A percentile compares a stretch with the other conserved stretches of the same genome.
These are phyloP conservation scores for Coniochaeta sp. DNA, from an alignment of 2,329 filamentous ascomycete genomes.

Conservation along the genomic window DNA sequence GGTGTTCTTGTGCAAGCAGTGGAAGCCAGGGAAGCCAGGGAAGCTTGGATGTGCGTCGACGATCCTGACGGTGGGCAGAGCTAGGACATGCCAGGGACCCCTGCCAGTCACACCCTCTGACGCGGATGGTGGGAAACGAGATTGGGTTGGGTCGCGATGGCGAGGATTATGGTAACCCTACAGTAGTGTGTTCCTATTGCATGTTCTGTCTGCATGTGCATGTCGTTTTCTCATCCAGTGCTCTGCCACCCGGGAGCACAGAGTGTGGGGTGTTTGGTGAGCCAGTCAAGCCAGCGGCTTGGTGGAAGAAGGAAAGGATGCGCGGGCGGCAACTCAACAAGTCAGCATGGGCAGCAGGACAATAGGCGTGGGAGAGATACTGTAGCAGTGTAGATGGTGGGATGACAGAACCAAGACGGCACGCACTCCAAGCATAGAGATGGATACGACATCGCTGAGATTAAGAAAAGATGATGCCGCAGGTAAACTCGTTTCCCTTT, in stretches of 20 bases:
- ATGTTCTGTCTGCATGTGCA: neutral
- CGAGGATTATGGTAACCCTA: no score
- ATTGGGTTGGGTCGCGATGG: neutral
- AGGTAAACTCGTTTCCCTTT: no score
- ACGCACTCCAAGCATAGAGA: no score
- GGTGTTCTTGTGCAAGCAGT: neutral
- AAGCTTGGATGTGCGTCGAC: neutral
- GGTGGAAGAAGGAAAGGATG: neutral
- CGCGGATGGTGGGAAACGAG: neutral
- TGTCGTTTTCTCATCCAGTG: neutral
- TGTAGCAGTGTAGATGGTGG: neutral
- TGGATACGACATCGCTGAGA: no score
- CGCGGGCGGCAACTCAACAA: neutral
- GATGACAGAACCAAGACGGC: neutral
- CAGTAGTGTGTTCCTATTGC: no score
- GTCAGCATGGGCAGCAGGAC: no score
- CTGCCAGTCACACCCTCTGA: neutral
- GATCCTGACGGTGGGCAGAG: neutral
- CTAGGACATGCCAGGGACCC: neutral
- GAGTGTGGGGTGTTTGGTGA: no score
- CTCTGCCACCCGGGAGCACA: neutral
- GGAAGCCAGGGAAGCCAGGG: neutral
- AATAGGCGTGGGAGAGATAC: no score
- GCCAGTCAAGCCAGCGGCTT: no score
- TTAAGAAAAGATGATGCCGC: no score